Base-by-base conservation (phyloP, 2,329 filamentous ascomycete species). In the Fonsecaea monophora region DNA sequence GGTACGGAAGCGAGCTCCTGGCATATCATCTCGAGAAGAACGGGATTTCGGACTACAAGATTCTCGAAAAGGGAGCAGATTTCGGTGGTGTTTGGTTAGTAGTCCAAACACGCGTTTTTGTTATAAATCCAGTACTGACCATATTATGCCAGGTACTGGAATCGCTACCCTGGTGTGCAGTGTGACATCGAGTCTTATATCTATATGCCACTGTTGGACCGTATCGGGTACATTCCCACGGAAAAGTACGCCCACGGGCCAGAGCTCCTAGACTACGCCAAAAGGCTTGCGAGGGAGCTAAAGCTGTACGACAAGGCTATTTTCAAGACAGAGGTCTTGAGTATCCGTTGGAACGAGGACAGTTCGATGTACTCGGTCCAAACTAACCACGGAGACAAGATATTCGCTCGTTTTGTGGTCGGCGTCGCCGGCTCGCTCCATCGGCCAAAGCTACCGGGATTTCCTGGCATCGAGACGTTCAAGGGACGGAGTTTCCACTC, bases 401-500 rank as follows among this genome's bases (percentile, higher is more conserved):
- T 82, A 60, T 73, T 67, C 37, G 76, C 79, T 1, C 74, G 77
- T 9, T 84, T 80, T 70, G 75, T 82, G 1, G 74, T 80, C 9
- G 73, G 75, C 3, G 79, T 79, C 3, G 75, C 76, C 25, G 81
- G 82, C 2, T 80, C 82, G 21, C 77, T 71, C 4, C 63, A 66
- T 18, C 42, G 61, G 21, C 70, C 70, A n/a, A 70, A 70, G 42
- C 55, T 71, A 3, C 69, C 69, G 4, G 73, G 75, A 1, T 71
- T 77, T 21, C 73, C 72, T 18, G 74, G 74, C 1, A 69, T 71
- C 0, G 65, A 69, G 1, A 53, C 59, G 0, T 83, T 81, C 68
- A 67, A 77, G 38, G 80, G 81, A 12, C 71, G 78, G 3, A 75
- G 75, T 42, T 82, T 83, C 65, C 82, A 84, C 70, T 79, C 81